Conservation (phyloP, 805 yeast species). For the Saturnispora sanitii region DNA sequence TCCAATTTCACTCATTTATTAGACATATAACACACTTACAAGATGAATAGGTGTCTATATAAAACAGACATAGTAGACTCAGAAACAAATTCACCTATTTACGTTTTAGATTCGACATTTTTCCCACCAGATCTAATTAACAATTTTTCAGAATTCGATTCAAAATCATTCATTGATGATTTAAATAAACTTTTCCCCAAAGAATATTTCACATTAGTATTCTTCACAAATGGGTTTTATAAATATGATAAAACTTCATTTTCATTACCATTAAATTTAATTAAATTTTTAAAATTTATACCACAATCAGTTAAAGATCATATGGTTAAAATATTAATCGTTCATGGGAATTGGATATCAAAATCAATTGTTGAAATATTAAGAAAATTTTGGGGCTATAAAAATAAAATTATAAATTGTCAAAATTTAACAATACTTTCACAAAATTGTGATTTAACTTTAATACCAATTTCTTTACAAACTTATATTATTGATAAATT, state of each 20-base stretch:
- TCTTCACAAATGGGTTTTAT: conserved; percentile 77
- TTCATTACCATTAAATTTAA: conserved; percentile 24
- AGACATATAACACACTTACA: neutral
- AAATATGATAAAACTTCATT: conserved; percentile 21
- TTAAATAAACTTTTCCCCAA: conserved; percentile 50
- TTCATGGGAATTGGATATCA: conserved; percentile 87
- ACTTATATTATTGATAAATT: conserved; percentile 50
- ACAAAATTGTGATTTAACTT: conserved; percentile 59
- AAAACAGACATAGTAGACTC: conserved; percentile 58
- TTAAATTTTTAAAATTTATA: conserved; percentile 42
- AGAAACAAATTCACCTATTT: conserved; percentile 56
- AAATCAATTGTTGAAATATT: conserved; percentile 67
- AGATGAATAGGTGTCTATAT: conserved; percentile 11
- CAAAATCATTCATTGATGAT: conserved; percentile 45
- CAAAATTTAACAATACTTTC: conserved; percentile 30
- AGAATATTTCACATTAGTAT: conserved; percentile 53
- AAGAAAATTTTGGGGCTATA: conserved; percentile 38
- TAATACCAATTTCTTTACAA: conserved; percentile 62
- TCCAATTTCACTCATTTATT: no score
- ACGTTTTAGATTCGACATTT: conserved; percentile 74
- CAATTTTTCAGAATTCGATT: conserved; percentile 22
- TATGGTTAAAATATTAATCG: conserved; percentile 58
- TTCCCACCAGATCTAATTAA: conserved; percentile 45
- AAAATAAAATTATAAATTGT: conserved; percentile 25
- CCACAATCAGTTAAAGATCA: conserved; percentile 45